Conservation (phyloP, 768 basidiomycete species). For the Collybia mongolica region DNA sequence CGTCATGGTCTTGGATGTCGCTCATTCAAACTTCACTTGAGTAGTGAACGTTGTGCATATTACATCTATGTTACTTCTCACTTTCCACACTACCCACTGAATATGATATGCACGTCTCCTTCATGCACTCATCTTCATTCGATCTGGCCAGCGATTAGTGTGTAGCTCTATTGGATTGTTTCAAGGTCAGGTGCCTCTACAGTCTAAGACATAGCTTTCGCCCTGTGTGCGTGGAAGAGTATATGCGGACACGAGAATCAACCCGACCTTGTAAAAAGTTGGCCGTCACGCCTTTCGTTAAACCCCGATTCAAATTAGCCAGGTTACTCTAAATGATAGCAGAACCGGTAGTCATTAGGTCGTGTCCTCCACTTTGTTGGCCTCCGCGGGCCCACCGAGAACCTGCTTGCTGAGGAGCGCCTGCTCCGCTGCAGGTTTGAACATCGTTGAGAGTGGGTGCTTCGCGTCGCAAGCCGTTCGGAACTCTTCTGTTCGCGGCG, state of each 20-base stretch:
- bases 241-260: no score
- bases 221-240: no score
- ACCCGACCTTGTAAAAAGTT: no score
- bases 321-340: no score
- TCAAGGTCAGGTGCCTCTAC: no score
- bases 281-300: no score
- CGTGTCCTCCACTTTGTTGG: conserved; percentile 7
- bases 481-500: conserved; percentile 62
- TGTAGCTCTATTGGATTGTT: no score
- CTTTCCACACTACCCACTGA: conserved; percentile 11
- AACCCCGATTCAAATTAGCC: no score
- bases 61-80: conserved; percentile 15
- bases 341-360: not conserved
- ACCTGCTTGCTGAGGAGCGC: conserved; percentile 32
- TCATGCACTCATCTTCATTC: no score
- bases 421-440: conserved; percentile 57
- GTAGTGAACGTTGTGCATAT: conserved; percentile 19
- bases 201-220: no score
- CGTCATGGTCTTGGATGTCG: not conserved
- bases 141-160: no score
- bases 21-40: not conserved
- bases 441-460: conserved; percentile 66
- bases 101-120: conserved; percentile 19
- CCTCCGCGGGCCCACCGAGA: conserved; percentile 8
- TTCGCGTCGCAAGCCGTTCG: conserved; percentile 46